Conservation (phyloP, 495 filamentous ascomycete genomes). For the Trichoderma orchidacearum region DNA sequence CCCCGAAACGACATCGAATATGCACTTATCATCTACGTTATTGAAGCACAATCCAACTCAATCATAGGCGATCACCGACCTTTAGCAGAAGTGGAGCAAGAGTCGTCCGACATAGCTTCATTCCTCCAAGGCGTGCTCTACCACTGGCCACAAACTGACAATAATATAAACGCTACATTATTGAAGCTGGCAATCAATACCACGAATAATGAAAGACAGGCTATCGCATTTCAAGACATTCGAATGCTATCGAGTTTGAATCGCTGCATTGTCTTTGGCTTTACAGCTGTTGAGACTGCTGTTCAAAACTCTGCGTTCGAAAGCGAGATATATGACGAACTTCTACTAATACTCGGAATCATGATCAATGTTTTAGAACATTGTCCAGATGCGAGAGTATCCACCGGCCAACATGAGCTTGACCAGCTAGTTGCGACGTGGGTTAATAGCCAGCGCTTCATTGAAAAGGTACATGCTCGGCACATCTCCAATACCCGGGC, state of each 20-base stretch:
- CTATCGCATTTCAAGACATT: slow-evolving; percentile 49
- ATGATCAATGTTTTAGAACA: slow-evolving; percentile 85
- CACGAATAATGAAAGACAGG: slow-evolving; percentile 63
- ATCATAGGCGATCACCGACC: slow-evolving; percentile 18
- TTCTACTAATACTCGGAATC: slow-evolving; percentile 69
- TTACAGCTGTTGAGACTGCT: slow-evolving; percentile 28
- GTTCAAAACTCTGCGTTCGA: slow-evolving; percentile 21
- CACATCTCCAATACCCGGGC: background rate
- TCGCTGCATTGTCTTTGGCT: slow-evolving; percentile 19
- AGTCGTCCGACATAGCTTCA: slow-evolving; percentile 24
- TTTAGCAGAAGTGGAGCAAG: slow-evolving; percentile 18
- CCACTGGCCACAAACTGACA: slow-evolving; percentile 15
- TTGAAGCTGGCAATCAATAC: slow-evolving; percentile 74
- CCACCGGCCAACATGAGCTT: slow-evolving; percentile 26
- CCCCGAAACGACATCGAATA: background rate
- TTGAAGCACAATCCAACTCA: slow-evolving; percentile 28
- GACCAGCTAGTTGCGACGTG: slow-evolving; percentile 13
- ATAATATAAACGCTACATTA: slow-evolving; percentile 23
- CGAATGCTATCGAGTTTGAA: slow-evolving; percentile 44
- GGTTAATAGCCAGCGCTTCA: slow-evolving; percentile 30
- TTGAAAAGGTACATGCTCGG: slow-evolving; percentile 15
- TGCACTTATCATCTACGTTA: slow-evolving; percentile 20
- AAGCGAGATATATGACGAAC: slow-evolving; percentile 42
- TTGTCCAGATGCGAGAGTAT: slow-evolving; percentile 27
- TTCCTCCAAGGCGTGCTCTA: slow-evolving; percentile 18